A percentile compares a stretch with the other conserved stretches of the same genome.
These are phyloP conservation scores for Corymbia maculata DNA, from an alignment of 345 rosid species.

Conservation along the genomic window DNA sequence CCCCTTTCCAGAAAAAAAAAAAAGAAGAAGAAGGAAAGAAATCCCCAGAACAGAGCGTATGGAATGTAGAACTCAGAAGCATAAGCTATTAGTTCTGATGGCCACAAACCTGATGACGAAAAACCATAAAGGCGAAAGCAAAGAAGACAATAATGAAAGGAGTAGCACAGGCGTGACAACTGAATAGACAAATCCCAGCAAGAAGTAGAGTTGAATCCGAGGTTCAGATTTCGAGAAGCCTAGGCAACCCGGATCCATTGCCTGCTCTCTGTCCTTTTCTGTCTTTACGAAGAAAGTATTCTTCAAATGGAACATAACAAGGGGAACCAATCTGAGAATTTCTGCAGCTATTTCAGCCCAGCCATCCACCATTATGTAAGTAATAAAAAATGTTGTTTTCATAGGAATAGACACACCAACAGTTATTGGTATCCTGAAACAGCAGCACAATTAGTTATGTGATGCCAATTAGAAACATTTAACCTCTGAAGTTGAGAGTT, in stretches of 20 bases:
- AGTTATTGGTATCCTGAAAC: slow-evolving; percentile 64
- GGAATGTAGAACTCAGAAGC: no score
- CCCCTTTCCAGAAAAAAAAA: no score
- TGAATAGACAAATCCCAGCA: slow-evolving; percentile 83
- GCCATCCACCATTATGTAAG: slow-evolving; percentile 91
- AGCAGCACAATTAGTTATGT: not conserved
- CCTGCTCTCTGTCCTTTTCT: slow-evolving; percentile 78
- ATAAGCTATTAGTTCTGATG: not conserved
- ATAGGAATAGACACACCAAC: slow-evolving; percentile 81
- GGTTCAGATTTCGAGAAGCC: slow-evolving; percentile 69
- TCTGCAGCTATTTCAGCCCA: slow-evolving; percentile 98
- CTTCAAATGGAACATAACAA: slow-evolving; percentile 68
- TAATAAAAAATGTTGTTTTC: slow-evolving; percentile 93
- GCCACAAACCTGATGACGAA: slow-evolving; percentile 77
- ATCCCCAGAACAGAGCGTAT: no score
- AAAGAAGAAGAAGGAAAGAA: no score
- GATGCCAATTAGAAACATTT: not conserved
- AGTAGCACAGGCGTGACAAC: slow-evolving; percentile 76
- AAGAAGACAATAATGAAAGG: slow-evolving; percentile 81
- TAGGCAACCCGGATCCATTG: slow-evolving; percentile 88
- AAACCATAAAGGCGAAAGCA: slow-evolving; percentile 65
- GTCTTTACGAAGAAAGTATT: slow-evolving; percentile 84
- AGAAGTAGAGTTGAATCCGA: slow-evolving; percentile 72
- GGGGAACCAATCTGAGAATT: slow-evolving; percentile 74
- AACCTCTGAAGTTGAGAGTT: not conserved